Evolutionary conservation across 169 alveolate genomes (phyloP), one percentile per base, ranked within the genome.

Genomic region (Plasmodium gonderi): DNA sequence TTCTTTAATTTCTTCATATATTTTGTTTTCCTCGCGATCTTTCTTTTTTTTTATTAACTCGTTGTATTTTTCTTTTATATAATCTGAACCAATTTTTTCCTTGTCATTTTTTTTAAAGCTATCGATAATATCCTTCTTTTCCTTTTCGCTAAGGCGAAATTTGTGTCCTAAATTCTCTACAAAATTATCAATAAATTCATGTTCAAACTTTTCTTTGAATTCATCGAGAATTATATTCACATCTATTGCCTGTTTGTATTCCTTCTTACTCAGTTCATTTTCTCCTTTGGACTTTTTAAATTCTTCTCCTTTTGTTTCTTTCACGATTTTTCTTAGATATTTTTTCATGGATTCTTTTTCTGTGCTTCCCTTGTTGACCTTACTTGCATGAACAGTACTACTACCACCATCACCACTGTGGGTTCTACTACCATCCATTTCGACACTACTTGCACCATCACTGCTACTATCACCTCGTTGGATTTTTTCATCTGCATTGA

Each of bases 11-110:
- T 82, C 75, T 12, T 82, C 60, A 33, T 82, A 38, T 4, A 42
- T 8, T 17, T 74, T 33, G 38, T 69, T 82, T 47, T 82, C 9
- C n/a, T 45, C 45, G 36, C 38, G n/a, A 11, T 23, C 36, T 26
- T 82, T 80, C 36, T 69, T 82, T 47, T 8, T 68, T 44, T 82
- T 72, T 26, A 82, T 14, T 69, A 82, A 47, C 20, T 72, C 76
- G 17, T 29, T 11, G 20, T 82, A 82, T 26, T 75, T 67, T 20
- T 47, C 75, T 20, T 33, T 69, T 29, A 82, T 74, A 54, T 7
- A 14, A 17, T 68, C 75, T 5, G 42, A 14, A 12, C n/a, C 36
- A 8, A 31, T 40, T 20, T 79, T 36, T 11, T 51, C 51, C n/a
- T 82, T 20, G 7, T 82, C 81, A 11, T 51, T 33, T 29, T 40